Evolutionary conservation across 345 rosid species (phyloP), one percentile per base, ranked within the genome.

Genomic region (Geranium brycei): DNA sequence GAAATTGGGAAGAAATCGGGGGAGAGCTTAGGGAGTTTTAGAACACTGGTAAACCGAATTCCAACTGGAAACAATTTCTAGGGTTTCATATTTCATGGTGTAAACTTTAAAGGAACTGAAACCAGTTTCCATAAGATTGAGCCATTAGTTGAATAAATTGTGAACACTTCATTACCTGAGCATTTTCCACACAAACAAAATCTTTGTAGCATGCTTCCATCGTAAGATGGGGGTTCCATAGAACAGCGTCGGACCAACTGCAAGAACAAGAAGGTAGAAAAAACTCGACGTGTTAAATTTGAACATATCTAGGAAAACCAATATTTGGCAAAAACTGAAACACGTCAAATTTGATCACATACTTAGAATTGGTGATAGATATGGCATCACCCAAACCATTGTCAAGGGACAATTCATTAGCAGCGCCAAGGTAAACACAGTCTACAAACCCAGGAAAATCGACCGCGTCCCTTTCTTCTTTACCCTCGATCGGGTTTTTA

Each of bases 201-300:
- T 89, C 96, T 73, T 72, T 85, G 81, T 89, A 92, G 70, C 86
- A 89, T 18, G 98, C 91, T 73, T 89, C 98, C 98, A 89, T 87
- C 82, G 86, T 95, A 35, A 76, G 64, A 78, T 89, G 89, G 7
- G 98, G 96, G 69, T 89, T 89, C 96, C 98, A 89, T 61, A 92
- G 61, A 70, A 92, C 98, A 17, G 87, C 85, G 78, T 89, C 98
- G 2, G 95, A 85, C 98, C 98, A 92, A 74, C 96, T 89, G 77
- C 70, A 73, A 51, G 28, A 35, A 59, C 72, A 53, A 69, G 31
- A 66, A 16, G 57, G 58, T 59, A 31, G 59, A 56, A 72, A 67
- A 73, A 3, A 58, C 17, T 35, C 41, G 10, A 35, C 41, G 1
- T 35, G 41, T 35, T 35, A 35, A 35, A 35, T 1, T 4, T 35